Conservation (phyloP, 176 grass and related monocot species). For the Lolium rigidum region DNA sequence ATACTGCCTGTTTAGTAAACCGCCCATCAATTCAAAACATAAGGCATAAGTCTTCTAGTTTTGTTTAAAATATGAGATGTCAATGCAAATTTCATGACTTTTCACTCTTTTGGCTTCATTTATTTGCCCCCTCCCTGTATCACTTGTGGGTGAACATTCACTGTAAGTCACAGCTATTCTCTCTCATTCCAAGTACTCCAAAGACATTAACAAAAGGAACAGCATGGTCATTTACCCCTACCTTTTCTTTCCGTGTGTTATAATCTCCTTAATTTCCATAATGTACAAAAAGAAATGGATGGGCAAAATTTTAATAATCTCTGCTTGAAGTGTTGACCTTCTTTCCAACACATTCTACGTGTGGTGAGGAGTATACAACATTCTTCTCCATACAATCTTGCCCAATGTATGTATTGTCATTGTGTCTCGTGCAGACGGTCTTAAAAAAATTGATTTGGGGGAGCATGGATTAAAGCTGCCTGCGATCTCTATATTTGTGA, state of each 20-base stretch:
- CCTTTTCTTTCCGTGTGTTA: not conserved
- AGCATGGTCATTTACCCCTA: not conserved
- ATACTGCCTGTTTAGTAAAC: not conserved
- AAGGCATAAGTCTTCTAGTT: not conserved
- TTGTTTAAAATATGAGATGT: not conserved
- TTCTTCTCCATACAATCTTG: constrained; percentile 4
- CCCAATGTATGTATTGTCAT: not conserved
- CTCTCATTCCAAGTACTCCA: not conserved
- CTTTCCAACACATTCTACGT: not conserved
- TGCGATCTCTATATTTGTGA: not conserved
- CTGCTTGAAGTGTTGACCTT: not conserved
- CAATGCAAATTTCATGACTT: not conserved
- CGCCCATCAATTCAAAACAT: not conserved
- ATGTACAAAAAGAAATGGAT: not conserved
- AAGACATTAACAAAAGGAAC: not conserved
- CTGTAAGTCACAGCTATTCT: not conserved
- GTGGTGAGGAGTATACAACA: not conserved
- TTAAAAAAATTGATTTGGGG: not conserved
- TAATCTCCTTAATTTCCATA: not conserved
- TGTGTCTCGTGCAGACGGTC: not conserved
- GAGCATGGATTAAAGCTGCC: not conserved
- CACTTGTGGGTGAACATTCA: not conserved
- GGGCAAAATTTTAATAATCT: not conserved
- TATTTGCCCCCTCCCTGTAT: not conserved
- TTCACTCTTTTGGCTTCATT: not conserved